Evolutionary conservation across 208 protist species (phyloP).

Genomic region (Leishmania guyanensis): DNA sequence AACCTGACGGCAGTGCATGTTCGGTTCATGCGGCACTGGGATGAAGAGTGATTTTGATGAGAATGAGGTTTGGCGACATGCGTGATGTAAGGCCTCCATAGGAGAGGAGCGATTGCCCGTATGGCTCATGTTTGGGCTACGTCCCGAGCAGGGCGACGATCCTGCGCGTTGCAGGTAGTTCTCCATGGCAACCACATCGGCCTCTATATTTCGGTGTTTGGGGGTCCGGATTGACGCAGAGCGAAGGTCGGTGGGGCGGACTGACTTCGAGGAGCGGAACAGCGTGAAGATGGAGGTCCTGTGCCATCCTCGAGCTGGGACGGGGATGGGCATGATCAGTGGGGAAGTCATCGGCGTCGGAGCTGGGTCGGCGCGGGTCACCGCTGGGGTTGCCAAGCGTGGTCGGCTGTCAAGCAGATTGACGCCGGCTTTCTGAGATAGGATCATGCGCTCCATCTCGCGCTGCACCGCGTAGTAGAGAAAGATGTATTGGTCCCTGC

Average conservation of each 20-base stretch:
- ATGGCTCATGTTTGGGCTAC: conserved; percentile 8
- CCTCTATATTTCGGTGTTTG: conserved; percentile 21
- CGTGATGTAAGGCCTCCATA: neutral
- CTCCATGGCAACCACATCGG: conserved; percentile 37
- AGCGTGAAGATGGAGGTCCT: conserved; percentile 2
- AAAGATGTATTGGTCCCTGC: conserved; percentile 86
- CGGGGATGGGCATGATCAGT: conserved; percentile 25
- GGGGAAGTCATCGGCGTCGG: conserved; percentile 21
- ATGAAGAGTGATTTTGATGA: neutral
- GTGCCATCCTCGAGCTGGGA: neutral
- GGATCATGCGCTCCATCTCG: conserved; percentile 83
- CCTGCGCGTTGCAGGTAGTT: conserved; percentile 31
- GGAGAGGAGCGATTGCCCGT: neutral
- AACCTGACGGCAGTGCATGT: conserved; percentile 5
- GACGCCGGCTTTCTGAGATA: conserved; percentile 60
- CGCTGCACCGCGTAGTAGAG: conserved; percentile 71
- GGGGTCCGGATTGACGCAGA: conserved; percentile 13
- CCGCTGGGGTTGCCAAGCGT: neutral
- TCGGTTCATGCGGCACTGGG: conserved; percentile 9
- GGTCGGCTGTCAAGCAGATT: conserved; percentile 49
- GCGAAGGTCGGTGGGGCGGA: conserved; percentile 6
- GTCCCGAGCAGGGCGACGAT: conserved; percentile 6
- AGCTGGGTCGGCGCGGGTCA: conserved; percentile 6
- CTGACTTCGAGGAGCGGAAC: neutral
- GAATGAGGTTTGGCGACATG: neutral